phyloP scores from a whole-genome alignment of 2,329 filamentous ascomycete genomes.

The Ophiosphaerella herpotricha region DNA sequence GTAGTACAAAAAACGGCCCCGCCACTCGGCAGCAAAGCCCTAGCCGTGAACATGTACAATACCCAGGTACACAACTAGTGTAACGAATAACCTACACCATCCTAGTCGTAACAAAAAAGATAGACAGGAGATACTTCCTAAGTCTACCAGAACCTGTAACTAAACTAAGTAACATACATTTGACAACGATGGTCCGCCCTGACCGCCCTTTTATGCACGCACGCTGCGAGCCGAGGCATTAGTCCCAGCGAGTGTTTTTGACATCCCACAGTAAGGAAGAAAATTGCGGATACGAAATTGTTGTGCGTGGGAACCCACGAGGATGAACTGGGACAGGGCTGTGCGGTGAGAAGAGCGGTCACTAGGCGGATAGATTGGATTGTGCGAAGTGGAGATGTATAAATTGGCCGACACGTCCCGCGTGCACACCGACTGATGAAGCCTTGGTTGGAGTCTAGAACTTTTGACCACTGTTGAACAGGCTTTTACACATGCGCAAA shows the following conservation, averaged over 20 bases:
- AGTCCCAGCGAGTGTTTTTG: neutral
- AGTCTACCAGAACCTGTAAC: constrained; percentile 9
- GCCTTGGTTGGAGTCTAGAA: neutral
- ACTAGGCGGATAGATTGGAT: neutral
- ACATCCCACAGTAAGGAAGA: neutral
- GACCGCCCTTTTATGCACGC: constrained; percentile 21
- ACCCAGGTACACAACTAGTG: no score
- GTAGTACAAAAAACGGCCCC: no score
- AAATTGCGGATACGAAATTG: neutral
- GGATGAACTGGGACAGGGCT: neutral
- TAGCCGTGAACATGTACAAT: no score
- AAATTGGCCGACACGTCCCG: neutral
- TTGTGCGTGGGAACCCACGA: neutral
- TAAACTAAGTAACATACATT: constrained; percentile 1
- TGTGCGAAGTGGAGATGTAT: neutral
- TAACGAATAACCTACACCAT: no score
- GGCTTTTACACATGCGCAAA: no score
- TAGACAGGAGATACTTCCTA: no score
- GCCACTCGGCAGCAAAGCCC: no score
- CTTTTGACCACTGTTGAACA: neutral
- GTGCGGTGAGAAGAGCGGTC: neutral
- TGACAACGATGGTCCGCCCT: constrained; percentile 3
- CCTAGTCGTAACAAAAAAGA: no score
- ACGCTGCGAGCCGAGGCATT: constrained; percentile 5
- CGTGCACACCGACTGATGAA: neutral